Evolutionary conservation across 169 alveolate genomes (phyloP).

Genomic region (Neospora caninum): DNA sequence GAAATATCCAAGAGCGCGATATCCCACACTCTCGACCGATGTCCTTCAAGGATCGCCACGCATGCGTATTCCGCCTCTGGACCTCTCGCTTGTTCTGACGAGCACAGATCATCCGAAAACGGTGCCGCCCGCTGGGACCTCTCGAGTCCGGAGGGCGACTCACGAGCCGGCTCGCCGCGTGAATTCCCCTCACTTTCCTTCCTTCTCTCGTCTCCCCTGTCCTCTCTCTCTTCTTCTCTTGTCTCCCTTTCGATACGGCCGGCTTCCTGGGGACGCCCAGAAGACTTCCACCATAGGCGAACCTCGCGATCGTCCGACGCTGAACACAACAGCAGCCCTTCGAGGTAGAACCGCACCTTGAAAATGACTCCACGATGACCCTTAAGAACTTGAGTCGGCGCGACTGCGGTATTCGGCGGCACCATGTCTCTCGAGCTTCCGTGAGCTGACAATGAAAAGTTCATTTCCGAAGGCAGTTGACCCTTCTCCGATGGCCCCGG

Average conservation of each 20-base stretch:
- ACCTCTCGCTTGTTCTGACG: neutral
- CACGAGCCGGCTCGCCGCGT: neutral
- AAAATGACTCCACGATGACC: slow-evolving; percentile 57
- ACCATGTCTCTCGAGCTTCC: neutral
- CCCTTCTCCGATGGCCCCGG: neutral
- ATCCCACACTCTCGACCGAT: slow-evolving; percentile 57
- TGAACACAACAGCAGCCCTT: slow-evolving; percentile 26
- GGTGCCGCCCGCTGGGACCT: neutral
- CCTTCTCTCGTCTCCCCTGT: neutral
- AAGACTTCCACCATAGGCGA: slow-evolving; percentile 35
- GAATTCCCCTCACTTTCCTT: neutral
- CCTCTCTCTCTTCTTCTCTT: neutral
- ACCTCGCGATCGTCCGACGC: slow-evolving; percentile 58
- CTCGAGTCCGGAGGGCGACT: neutral
- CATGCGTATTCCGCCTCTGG: neutral
- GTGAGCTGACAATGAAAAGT: no score
- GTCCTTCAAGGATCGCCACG: slow-evolving; percentile 35
- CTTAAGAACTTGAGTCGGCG: neutral
- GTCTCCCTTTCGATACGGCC: neutral
- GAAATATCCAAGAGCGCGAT: slow-evolving; percentile 22
- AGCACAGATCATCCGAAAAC: neutral
- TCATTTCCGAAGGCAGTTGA: neutral
- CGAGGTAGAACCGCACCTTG: neutral
- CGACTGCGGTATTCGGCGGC: neutral
- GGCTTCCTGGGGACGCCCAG: neutral